These are phyloP conservation scores for Dalbergia cultrata DNA, from an alignment of 306 rosid genomes.

Conservation along the genomic window DNA sequence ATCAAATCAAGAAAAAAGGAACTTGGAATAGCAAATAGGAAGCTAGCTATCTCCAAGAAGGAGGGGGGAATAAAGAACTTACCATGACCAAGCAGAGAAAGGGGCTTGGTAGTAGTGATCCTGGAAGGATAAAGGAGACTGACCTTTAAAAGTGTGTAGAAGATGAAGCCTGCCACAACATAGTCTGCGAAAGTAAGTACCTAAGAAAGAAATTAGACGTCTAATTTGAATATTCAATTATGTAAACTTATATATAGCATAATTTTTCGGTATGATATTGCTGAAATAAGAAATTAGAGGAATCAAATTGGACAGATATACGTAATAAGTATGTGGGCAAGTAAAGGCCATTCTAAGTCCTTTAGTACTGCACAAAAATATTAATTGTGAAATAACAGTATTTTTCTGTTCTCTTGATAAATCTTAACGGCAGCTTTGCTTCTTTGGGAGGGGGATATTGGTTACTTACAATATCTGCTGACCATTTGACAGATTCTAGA, in stretches of 20 bases:
- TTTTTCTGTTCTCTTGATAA: not conserved
- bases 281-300: not conserved
- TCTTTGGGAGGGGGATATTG: not conserved
- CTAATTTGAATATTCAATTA: not conserved
- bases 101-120: conserved; percentile 70
- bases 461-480: conserved; percentile 64
- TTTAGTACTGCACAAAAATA: not conserved
- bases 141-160: conserved; percentile 50
- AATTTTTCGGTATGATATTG: not conserved
- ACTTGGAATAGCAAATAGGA: not conserved
- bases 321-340: not conserved
- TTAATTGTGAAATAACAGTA: too few relatives aligned
- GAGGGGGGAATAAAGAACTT: not conserved
- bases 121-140: conserved; percentile 64
- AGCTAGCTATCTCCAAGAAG: not conserved
- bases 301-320: not conserved
- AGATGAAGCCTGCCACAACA: conserved; percentile 41
- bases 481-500: conserved; percentile 65
- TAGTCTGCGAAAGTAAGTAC: conserved; percentile 44
- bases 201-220: conserved; percentile 24
- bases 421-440: not conserved
- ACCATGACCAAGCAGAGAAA: conserved; percentile 55
- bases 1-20: conserved; percentile 21
- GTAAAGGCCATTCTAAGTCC: not conserved
- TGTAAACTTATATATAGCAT: not conserved